Conservation (phyloP, 441 rosid species). For the Manihot esculenta region DNA sequence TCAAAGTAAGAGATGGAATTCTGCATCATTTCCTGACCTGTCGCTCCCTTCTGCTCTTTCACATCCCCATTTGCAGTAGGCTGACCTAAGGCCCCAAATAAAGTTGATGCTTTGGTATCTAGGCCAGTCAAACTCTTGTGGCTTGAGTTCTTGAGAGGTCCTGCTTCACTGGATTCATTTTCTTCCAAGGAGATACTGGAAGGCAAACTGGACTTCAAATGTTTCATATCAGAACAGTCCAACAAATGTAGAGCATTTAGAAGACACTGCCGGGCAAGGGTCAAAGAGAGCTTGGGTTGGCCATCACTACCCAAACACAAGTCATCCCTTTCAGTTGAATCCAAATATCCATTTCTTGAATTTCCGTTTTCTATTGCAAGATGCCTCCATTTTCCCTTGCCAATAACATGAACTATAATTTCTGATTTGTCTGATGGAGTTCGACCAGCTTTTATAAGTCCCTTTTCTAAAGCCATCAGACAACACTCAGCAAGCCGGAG, state of each 20-base stretch:
- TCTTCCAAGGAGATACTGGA: conserved; percentile 42
- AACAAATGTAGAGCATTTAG: conserved; percentile 67
- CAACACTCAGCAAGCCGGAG: conserved; percentile 96
- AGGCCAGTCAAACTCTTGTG: conserved; percentile 34
- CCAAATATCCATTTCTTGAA: conserved; percentile 40
- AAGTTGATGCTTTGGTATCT: conserved; percentile 44
- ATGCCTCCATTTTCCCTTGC: conserved; percentile 93
- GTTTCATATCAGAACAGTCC: conserved; percentile 37
- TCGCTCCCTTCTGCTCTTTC: conserved; percentile 69
- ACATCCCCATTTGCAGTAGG: conserved; percentile 60
- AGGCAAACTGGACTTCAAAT: conserved; percentile 36
- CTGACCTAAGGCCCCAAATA: conserved; percentile 37
- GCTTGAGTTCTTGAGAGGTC: conserved; percentile 35
- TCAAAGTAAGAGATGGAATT: conserved; percentile 58
- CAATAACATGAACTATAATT: conserved; percentile 57
- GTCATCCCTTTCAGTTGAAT: conserved; percentile 39
- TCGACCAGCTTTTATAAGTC: conserved; percentile 46
- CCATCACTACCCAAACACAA: conserved; percentile 37
- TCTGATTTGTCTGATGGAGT: conserved; percentile 48
- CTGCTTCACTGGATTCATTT: conserved; percentile 44
- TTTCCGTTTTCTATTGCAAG: conserved; percentile 57
- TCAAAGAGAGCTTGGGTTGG: conserved; percentile 69
- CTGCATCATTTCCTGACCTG: conserved; percentile 61
- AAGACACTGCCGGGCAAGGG: conserved; percentile 81
- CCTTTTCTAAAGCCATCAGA: conserved; percentile 79